Evolutionary conservation across 2,329 filamentous ascomycete genomes (phyloP).

Genomic region (Xylariaceae sp.): DNA sequence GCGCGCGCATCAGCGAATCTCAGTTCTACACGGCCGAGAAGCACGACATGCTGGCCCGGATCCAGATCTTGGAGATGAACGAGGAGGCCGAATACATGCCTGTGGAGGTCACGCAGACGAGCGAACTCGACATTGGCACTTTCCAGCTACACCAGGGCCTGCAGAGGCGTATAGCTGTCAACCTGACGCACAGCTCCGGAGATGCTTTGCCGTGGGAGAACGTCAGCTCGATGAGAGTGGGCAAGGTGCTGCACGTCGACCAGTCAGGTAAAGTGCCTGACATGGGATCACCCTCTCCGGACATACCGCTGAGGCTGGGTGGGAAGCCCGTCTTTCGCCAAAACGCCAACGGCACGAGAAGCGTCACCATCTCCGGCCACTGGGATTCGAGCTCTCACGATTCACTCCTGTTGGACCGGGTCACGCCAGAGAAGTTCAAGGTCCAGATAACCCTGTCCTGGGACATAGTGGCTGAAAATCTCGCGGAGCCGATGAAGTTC

Average conservation of each 20-base stretch:
- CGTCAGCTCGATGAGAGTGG: conserved; percentile 69
- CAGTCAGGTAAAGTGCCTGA: conserved; percentile 79
- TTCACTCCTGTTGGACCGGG: conserved; percentile 87
- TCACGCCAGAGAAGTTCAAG: conserved; percentile 86
- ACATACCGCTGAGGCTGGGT: conserved; percentile 72
- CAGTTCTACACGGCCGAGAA: conserved; percentile 92
- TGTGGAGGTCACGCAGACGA: conserved; percentile 85
- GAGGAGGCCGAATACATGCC: conserved; percentile 88
- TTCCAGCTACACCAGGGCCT: conserved; percentile 95
- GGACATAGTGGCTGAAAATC: conserved; percentile 76
- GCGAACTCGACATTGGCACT: conserved; percentile 77
- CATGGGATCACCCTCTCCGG: conserved; percentile 63
- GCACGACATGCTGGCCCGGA: conserved; percentile 81
- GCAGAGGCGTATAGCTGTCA: conserved; percentile 81
- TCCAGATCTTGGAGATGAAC: conserved; percentile 86
- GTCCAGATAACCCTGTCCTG: conserved; percentile 84
- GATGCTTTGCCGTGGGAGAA: conserved; percentile 86
- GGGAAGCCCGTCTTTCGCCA: conserved; percentile 73
- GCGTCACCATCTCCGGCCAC: conserved; percentile 80
- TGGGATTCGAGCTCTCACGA: conserved; percentile 95
- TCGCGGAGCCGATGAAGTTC: conserved; percentile 86
- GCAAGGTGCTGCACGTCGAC: conserved; percentile 77
- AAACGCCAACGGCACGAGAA: conserved; percentile 85
- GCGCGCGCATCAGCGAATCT: conserved; percentile 74
- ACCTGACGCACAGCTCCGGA: conserved; percentile 85